Percentiles rank a stretch among this genome's conserved stretches.
phyloP scores from a whole-genome alignment of 192 early-diverging fungal genomes.

The Helicostylum pulchrum region DNA sequence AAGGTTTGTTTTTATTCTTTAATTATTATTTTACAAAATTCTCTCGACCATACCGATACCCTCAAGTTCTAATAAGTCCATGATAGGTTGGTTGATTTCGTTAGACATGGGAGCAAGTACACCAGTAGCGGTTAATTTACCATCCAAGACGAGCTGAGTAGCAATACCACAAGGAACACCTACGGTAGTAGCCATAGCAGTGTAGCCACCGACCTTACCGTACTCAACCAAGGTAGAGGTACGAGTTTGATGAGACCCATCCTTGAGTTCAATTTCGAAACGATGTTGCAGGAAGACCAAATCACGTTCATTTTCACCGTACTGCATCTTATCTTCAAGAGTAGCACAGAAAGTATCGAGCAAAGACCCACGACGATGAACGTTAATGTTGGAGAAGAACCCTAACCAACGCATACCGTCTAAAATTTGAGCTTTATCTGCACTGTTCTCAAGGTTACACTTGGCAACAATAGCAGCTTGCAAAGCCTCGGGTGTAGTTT shows the following conservation, averaged over 20 bases:
- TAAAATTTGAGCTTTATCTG: slow-evolving; percentile 56
- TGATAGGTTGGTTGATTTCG: slow-evolving; percentile 88
- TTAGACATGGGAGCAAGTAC: slow-evolving; percentile 89
- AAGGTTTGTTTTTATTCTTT: background rate
- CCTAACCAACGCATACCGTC: slow-evolving; percentile 87
- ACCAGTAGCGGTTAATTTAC: slow-evolving; percentile 70
- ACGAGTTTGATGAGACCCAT: slow-evolving; percentile 78
- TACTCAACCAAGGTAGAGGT: slow-evolving; percentile 92
- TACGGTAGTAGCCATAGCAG: slow-evolving; percentile 97
- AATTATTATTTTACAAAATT: slow-evolving; percentile 49
- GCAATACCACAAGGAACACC: slow-evolving; percentile 97
- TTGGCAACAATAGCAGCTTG: slow-evolving; percentile 62
- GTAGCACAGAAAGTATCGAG: slow-evolving; percentile 94
- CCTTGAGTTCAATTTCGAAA: slow-evolving; percentile 90
- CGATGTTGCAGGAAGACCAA: slow-evolving; percentile 97
- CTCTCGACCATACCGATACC: slow-evolving; percentile 85
- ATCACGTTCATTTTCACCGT: slow-evolving; percentile 87
- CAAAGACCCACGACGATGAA: slow-evolving; percentile 68
- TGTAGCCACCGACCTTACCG: slow-evolving; percentile 82
- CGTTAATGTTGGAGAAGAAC: slow-evolving; percentile 68
- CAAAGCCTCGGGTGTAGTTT: slow-evolving; percentile 42
- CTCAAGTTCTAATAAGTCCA: slow-evolving; percentile 84
- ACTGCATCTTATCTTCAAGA: slow-evolving; percentile 95
- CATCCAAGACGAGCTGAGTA: slow-evolving; percentile 87
- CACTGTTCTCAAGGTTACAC: slow-evolving; percentile 55